phyloP scores from a whole-genome alignment of 2,329 filamentous ascomycete genomes.

The Epichloe hybrida region DNA sequence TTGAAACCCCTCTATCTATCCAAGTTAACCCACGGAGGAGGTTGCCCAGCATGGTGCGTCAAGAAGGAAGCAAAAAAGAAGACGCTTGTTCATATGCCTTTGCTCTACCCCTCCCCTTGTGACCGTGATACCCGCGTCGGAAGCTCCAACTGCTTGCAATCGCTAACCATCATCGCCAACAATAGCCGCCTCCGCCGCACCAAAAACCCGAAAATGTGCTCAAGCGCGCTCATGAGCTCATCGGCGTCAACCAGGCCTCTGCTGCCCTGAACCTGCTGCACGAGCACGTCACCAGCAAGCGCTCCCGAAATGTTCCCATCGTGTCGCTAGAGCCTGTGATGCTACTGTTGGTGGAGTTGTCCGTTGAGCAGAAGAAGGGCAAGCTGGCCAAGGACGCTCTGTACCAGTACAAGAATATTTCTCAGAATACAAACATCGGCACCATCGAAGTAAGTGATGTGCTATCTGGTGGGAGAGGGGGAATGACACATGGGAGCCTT shows the following conservation, averaged over 20 bases:
- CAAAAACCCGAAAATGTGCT: conserved; percentile 99
- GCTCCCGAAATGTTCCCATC: conserved; percentile 94
- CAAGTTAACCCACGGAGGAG: conserved; percentile 31
- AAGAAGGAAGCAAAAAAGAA: neutral
- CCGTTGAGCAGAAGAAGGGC: conserved; percentile 93
- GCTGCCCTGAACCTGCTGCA: conserved; percentile 90
- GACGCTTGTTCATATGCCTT: conserved; percentile 11
- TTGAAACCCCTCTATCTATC: conserved; percentile 23
- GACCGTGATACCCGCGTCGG: conserved; percentile 11
- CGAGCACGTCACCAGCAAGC: conserved; percentile 98
- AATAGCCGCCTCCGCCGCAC: conserved; percentile 83
- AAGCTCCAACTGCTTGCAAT: neutral
- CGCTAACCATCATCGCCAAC: neutral
- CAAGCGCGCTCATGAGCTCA: conserved; percentile 96
- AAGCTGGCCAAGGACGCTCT: conserved; percentile 97
- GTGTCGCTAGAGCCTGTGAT: conserved; percentile 94
- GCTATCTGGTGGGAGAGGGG: neutral
- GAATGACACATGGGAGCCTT: neutral
- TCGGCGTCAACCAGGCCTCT: conserved; percentile 86
- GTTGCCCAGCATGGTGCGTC: conserved; percentile 38
- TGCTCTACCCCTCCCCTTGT: conserved; percentile 15
- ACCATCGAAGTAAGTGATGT: conserved; percentile 68
- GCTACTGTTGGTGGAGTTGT: conserved; percentile 92
- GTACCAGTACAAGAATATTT: conserved; percentile 99
- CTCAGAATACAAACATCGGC: conserved; percentile 94